phyloP scores from a whole-genome alignment of 1,284 basidiomycete species.

The Sanghuangporus sanghuang region DNA sequence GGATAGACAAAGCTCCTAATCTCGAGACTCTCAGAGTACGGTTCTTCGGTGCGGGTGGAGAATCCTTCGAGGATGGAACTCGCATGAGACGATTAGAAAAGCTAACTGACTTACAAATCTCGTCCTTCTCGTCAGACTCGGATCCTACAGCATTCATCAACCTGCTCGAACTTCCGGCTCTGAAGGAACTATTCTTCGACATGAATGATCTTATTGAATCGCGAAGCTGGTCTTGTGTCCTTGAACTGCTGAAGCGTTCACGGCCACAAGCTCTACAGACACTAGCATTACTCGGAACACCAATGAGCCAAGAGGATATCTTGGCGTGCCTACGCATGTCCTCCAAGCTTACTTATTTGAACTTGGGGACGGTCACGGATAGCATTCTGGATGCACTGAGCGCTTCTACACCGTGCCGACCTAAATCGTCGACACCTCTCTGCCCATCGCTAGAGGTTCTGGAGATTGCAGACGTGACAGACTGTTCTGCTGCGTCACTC shows the following conservation, averaged over 20 bases:
- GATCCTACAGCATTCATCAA: constrained; percentile 7
- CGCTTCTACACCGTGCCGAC: background rate
- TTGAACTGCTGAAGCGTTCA: constrained; percentile 5
- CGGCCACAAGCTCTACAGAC: background rate
- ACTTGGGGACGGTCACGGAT: constrained; percentile 4
- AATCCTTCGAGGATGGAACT: background rate
- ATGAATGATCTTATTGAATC: constrained; percentile 4
- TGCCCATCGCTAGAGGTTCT: background rate
- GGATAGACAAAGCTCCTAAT: constrained; percentile 10
- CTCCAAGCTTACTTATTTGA: background rate
- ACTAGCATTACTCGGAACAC: background rate
- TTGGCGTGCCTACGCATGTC: constrained; percentile 4
- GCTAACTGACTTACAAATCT: background rate
- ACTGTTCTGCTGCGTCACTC: background rate
- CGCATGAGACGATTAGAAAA: background rate
- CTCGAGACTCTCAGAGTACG: constrained; percentile 8
- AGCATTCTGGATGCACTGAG: background rate
- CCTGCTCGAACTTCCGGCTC: constrained; percentile 2
- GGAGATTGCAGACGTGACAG: background rate
- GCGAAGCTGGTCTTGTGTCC: background rate
- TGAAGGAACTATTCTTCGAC: background rate
- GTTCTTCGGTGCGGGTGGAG: background rate
- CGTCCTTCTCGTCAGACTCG: constrained; percentile 4
- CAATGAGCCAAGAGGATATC: background rate
- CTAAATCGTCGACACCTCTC: background rate